A percentile compares a stretch with the other conserved stretches of the same genome.
phyloP scores from a whole-genome alignment of 1,284 basidiomycete genomes.

The Cutaneotrichosporon spelunceum region DNA sequence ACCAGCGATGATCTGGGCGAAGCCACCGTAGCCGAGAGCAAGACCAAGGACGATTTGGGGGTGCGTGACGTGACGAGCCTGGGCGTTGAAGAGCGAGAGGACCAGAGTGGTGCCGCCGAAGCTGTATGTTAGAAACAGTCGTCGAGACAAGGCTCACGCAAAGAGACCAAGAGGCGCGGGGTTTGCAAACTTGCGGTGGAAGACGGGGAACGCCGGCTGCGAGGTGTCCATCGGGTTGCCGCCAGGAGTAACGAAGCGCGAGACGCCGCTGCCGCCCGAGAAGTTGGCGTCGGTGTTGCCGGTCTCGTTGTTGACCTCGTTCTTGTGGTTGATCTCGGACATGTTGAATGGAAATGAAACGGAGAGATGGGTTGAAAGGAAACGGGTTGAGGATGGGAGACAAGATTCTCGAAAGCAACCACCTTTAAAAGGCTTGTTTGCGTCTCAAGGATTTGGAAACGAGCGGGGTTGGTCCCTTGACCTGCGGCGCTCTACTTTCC shows the following conservation, averaged over 20 bases:
- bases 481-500: neutral
- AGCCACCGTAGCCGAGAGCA: constrained; percentile 76
- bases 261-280: constrained; percentile 19
- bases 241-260: constrained; percentile 28
- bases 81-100: constrained; percentile 53
- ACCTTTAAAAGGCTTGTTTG: constrained; percentile 1
- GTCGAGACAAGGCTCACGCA: constrained; percentile 24
- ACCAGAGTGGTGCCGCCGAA: constrained; percentile 59
- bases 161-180: constrained; percentile 57
- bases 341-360: constrained; percentile 11
- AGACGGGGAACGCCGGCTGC: constrained; percentile 46
- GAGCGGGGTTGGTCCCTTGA: neutral
- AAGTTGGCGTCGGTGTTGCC: constrained; percentile 15
- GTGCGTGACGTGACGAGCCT: constrained; percentile 50
- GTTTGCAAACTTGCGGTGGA: constrained; percentile 55
- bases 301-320: constrained; percentile 10
- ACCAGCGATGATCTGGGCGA: constrained; percentile 63
- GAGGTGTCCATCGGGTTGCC: constrained; percentile 27
- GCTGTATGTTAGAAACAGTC: constrained; percentile 8
- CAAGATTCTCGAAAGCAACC: neutral
- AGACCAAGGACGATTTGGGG: constrained; percentile 79
- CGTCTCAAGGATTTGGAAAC: neutral
- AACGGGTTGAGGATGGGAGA: neutral
- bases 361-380: neutral
- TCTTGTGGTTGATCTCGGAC: constrained; percentile 21